A percentile compares a stretch with the other conserved stretches of the same genome.
Evolutionary conservation across 1,284 basidiomycete genomes (phyloP).

Genomic region (Lignosus rhinocerotis): DNA sequence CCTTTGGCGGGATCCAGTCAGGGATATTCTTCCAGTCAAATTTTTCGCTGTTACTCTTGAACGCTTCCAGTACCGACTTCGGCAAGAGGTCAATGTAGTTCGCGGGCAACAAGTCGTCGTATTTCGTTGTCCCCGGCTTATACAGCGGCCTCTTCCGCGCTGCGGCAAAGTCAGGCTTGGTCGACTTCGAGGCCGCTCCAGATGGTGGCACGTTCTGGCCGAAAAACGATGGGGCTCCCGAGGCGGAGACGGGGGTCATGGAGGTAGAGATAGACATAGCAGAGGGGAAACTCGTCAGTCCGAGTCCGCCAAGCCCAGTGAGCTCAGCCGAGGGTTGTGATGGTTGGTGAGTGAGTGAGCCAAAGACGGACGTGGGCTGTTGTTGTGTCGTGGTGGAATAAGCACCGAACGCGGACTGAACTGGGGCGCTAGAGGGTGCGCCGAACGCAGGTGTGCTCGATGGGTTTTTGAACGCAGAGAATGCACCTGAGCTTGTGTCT

Average conservation of each 20-base stretch:
- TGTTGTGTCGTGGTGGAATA: conserved; percentile 14
- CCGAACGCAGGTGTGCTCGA: conserved; percentile 35
- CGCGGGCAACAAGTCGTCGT: conserved; percentile 57
- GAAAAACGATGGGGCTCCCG: conserved; percentile 33
- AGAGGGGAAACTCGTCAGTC: conserved; percentile 1
- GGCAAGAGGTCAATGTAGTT: conserved; percentile 59
- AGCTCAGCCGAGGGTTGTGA: neutral
- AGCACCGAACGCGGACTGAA: conserved; percentile 37
- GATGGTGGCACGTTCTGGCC: conserved; percentile 26
- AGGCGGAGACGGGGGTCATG: conserved; percentile 11
- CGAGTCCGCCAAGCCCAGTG: neutral
- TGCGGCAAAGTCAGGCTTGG: conserved; percentile 45
- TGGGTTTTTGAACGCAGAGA: conserved; percentile 11
- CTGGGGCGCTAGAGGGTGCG: conserved; percentile 22
- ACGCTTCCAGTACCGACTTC: conserved; percentile 55
- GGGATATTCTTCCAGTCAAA: conserved; percentile 80
- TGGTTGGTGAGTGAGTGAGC: conserved; percentile 16
- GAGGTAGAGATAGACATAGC: conserved; percentile 2
- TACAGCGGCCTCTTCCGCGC: conserved; percentile 39
- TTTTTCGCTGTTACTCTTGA: conserved; percentile 49
- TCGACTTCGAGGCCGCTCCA: conserved; percentile 21
- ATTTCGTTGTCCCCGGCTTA: conserved; percentile 51
- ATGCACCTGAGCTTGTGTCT: neutral
- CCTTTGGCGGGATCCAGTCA: conserved; percentile 75
- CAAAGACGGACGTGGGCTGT: conserved; percentile 33